Percentiles rank a stretch among this genome's conserved stretches.
phyloP scores from a whole-genome alignment of 1,284 basidiomycete genomes.

The Rhodotorula sp. region DNA sequence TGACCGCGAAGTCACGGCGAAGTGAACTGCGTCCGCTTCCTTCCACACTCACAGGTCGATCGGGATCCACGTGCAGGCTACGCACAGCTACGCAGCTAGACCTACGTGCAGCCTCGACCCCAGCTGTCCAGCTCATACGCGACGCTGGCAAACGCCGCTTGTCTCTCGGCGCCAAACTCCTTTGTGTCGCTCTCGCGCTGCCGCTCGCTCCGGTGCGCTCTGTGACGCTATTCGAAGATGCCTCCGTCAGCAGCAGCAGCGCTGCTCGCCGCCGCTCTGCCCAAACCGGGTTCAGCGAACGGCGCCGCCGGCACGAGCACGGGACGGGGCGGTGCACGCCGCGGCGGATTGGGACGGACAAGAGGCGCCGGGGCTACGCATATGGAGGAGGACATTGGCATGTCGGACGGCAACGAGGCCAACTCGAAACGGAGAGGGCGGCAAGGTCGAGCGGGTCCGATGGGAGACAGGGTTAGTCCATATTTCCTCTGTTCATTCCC shows the following conservation, averaged over 20 bases:
- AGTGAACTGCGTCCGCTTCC: too few species aligned
- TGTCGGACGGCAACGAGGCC: slow-evolving; percentile 26
- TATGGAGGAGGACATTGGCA: slow-evolving; percentile 37
- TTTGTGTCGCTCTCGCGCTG: too few species aligned
- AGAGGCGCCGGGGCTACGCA: slow-evolving; percentile 7
- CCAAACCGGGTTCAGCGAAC: not conserved
- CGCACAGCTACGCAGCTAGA: too few species aligned
- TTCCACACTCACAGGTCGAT: too few species aligned
- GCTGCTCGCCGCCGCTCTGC: slow-evolving; percentile 18
- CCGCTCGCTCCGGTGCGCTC: too few species aligned
- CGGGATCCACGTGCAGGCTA: too few species aligned
- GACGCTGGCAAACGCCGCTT: too few species aligned
- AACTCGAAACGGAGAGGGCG: slow-evolving; percentile 17
- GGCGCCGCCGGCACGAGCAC: not conserved
- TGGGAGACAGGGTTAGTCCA: slow-evolving; percentile 38
- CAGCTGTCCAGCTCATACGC: too few species aligned
- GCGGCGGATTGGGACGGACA: not conserved
- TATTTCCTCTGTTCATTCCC: too few species aligned
- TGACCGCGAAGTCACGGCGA: too few species aligned
- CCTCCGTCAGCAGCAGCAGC: slow-evolving; percentile 19
- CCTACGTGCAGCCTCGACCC: too few species aligned
- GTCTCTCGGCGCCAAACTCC: not conserved
- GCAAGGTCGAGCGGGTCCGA: slow-evolving; percentile 25
- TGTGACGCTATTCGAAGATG: not conserved
- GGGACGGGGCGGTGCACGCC: not conserved